Evolutionary conservation across 164 flowering plant species (phyloP), one percentile per base, ranked within the genome.

Genomic region (Annona cherimola): DNA sequence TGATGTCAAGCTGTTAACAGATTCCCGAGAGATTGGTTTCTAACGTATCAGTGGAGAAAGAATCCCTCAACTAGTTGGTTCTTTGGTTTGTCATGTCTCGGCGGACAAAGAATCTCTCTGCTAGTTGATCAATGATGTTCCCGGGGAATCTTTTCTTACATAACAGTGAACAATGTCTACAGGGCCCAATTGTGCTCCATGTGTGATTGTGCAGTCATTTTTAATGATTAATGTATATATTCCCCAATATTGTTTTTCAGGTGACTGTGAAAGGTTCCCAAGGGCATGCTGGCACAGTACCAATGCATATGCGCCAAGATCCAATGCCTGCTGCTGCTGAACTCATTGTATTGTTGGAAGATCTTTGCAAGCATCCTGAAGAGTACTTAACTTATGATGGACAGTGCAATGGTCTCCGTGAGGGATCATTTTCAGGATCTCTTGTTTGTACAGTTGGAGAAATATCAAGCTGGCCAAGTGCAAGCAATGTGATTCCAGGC

Each of bases 231-330:
- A 2, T 50, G 11, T 11, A 9, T 50, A 7, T 50, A 50, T 41
- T 71, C 57, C 57, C 20, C 45, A 7, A 5, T 45, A 39, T 67
- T 57, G 69, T 64, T 63, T 76, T 81, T 76, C 87, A 96, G 99
- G 92, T 96, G 45, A 93, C 94, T 3, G 95, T 96, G 57, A 90
- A 78, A 84, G 99, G 99, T 72, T 79, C 94, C 50, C 99, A 96
- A 73, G 99, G 98, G 72, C 99, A 96, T 83, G 99, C 99, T 39
- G 98, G 98, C 74, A 96, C 99, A 7, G 99, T 96, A 65, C 99
- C 99, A 61, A 96, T 96, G 99, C 78, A 87, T 18, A 84, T 93
- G 96, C 94, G 99, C 45, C 87, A 82, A 50, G 99, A 93, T 79
- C 98, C 98, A 18, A 89, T 96, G 98, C 82, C 89, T 72, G 99